Base-by-base conservation (phyloP, 495 filamentous ascomycete species). In the Talaromyces borbonicus region DNA sequence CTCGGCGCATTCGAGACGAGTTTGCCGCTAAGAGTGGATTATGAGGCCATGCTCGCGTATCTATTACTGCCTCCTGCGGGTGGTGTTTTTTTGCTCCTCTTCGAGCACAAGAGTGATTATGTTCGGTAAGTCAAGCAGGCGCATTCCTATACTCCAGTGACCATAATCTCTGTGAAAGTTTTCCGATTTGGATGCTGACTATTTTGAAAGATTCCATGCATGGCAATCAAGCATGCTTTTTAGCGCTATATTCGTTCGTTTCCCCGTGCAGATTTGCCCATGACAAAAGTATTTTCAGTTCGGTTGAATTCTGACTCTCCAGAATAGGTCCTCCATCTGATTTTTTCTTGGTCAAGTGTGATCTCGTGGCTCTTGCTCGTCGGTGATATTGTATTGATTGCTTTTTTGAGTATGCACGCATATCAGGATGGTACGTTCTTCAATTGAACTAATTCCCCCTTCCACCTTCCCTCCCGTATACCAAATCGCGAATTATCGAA, bases 51-150 rank as follows among this genome's bases (percentile, higher is more conserved):
- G 60, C 65, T 96, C 65, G 90, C 92, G 33, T 98, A 98, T 63
- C 59, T 96, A 52, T 73, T 81, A 49, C 63, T 93, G 15, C 92
- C 92, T 56, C 92, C 92, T 12, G 80, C 89, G 0, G 92, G 90
- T 22, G 85, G 80, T 22, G 85, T 95, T 8, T 63, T 95, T 51
- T 61, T 98, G 57, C 60, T 98, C 50, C 73, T 97, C 52, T 52
- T 88, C 48, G 92, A 98, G 73, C 77, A 87, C 54, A 90, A 92
- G 74, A 95, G 88, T 54, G 92, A 97, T 65, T 98, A 95, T 60
- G 92, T 98, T 29, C 71, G 92, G 87, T 94, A 61, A 38, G 80
- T 7, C 31, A 18, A 39, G n/a, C 32, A n/a, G n/a, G n/a, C n/a
- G n/a, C n/a, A n/a, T n/a, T n/a, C n/a, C n/a, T n/a, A n/a, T n/a